phyloP scores from a whole-genome alignment of 176 grass and related monocot genomes.

The Oryza nivara region DNA sequence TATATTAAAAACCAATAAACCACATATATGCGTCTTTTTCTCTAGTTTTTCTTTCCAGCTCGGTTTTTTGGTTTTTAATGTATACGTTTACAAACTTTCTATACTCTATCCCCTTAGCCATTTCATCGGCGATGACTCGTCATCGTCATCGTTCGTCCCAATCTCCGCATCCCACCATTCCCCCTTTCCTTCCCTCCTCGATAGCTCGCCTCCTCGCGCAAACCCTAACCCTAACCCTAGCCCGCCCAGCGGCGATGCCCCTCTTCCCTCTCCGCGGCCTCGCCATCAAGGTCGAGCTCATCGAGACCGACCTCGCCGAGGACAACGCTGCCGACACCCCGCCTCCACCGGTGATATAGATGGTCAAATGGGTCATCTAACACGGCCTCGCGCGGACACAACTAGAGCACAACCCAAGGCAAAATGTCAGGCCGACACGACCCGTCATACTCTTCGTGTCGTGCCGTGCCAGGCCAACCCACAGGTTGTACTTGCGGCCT shows the following conservation, averaged over 20 bases:
- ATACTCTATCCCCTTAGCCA: not conserved
- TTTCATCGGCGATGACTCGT: not conserved
- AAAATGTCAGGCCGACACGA: too few species aligned
- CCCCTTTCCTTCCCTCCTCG: not conserved
- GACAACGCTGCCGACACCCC: not conserved
- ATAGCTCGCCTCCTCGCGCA: slow-evolving; percentile 77
- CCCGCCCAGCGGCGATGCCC: slow-evolving; percentile 20
- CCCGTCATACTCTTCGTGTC: too few species aligned
- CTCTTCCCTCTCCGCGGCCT: slow-evolving; percentile 41
- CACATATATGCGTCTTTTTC: too few species aligned
- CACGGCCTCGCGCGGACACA: too few species aligned
- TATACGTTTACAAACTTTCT: too few species aligned
- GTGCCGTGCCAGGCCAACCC: too few species aligned
- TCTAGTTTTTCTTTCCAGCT: too few species aligned
- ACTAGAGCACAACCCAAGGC: too few species aligned
- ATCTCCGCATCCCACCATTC: slow-evolving; percentile 7
- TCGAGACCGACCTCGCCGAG: slow-evolving; percentile 74
- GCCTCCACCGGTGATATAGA: slow-evolving; percentile 32
- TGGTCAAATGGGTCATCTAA: too few species aligned
- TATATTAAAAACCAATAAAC: too few species aligned
- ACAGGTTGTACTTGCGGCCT: too few species aligned
- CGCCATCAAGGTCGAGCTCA: slow-evolving; percentile 65
- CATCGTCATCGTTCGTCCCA: not conserved
- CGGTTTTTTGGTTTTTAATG: too few species aligned
- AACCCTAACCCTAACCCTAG: slow-evolving; percentile 70